Base-by-base conservation (phyloP, 192 early-diverging fungal genomes). In the Backusella tuberculispora region DNA sequence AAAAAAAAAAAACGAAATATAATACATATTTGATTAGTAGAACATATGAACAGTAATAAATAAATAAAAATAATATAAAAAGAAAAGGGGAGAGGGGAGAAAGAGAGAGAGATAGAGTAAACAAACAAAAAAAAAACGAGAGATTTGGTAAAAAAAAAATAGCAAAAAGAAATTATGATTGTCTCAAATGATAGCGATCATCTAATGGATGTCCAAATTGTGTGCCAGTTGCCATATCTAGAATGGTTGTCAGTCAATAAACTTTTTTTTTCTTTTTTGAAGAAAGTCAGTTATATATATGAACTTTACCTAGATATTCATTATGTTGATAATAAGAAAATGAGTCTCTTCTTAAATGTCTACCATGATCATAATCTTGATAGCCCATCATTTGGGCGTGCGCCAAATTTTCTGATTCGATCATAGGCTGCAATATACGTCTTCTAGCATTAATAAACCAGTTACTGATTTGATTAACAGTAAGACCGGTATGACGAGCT, bases 371-470 rank as follows among this genome's bases (percentile, higher is more conserved):
- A 47, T 46, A 19, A 14, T 70, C 43, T 14, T 42, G 68, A 29
- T 70, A 70, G 26, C 42, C 42, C 68, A 70, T 70, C 68, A 42
- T 46, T 29, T 70, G 68, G 29, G 68, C 42, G 17, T 45, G n/a
- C 3, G 29, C 29, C 38, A 75, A 45, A 19, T 63, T 42, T 53
- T 76, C 74, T 5, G 74, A 76, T 60, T 76, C 74, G 6, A 76
- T 7, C 74, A 88, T 88, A 12, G 84, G 83, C 69, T 88, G 87
- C 26, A 86, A 74, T 43, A 85, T 88, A 42, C 87, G 75, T 41
- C 87, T 72, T 26, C 87, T 80, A 42, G 88, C 88, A 78, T 89
- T 89, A 46, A 89, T 89, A 73, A 89, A 89, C 88, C 88, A 89
- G 69, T 89, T 87, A 76, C 82, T 87, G 65, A 89, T 85, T 74